Evolutionary conservation across 805 yeast genomes (phyloP).

Genomic region (Pichia deserticola): DNA sequence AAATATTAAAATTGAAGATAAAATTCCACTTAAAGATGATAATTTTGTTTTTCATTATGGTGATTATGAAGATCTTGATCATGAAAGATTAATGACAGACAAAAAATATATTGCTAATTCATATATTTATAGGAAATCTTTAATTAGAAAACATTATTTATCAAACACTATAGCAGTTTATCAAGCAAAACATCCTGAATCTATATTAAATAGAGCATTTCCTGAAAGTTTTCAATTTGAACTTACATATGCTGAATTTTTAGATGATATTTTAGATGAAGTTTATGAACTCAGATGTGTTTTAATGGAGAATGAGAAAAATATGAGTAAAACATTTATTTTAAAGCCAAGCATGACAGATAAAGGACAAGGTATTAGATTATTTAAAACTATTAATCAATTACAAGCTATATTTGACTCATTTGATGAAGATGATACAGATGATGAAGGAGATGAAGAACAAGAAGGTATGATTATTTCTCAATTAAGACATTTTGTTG

Average conservation of each 20-base stretch:
- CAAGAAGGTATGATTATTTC: constrained; percentile 69
- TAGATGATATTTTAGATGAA: constrained; percentile 91
- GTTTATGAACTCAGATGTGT: constrained; percentile 82
- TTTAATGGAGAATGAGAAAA: constrained; percentile 42
- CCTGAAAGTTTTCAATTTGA: constrained; percentile 78
- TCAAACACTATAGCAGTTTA: constrained; percentile 77
- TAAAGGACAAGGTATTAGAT: constrained; percentile 89
- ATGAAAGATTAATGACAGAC: constrained; percentile 49
- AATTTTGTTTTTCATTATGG: constrained; percentile 59
- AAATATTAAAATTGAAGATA: constrained; percentile 1
- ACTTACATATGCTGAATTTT: constrained; percentile 90
- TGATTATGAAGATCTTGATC: constrained; percentile 82
- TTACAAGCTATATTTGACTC: constrained; percentile 77
- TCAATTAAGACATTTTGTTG: constrained; percentile 83
- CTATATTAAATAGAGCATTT: constrained; percentile 50
- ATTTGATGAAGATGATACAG: constrained; percentile 68
- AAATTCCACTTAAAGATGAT: constrained; percentile 19
- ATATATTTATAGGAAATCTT: constrained; percentile 80
- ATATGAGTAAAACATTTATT: constrained; percentile 57
- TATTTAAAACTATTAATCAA: constrained; percentile 72
- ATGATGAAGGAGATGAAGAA: constrained; percentile 48
- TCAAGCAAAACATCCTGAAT: constrained; percentile 64
- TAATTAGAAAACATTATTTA: constrained; percentile 84
- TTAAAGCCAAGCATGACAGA: constrained; percentile 96
- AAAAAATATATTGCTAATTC: constrained; percentile 60